These are phyloP conservation scores for Colletotrichum cordylinicola DNA, from an alignment of 2,329 filamentous ascomycete species.

Conservation along the genomic window DNA sequence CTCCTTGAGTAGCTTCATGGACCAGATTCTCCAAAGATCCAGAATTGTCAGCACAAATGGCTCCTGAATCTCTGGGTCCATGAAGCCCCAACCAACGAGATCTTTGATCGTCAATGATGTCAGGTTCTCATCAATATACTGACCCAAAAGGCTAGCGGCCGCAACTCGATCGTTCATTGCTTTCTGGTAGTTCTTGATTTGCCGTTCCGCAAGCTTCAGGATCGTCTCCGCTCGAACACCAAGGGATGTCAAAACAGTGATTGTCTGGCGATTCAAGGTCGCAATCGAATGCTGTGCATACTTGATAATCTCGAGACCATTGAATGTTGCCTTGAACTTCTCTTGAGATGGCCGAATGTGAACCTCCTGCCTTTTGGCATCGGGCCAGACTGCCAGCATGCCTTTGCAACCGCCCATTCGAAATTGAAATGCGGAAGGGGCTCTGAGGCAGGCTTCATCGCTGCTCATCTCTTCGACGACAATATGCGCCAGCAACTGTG, in stretches of 20 bases:
- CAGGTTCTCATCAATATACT: slow-evolving; percentile 85
- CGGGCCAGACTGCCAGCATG: slow-evolving; percentile 77
- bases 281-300: slow-evolving; percentile 79
- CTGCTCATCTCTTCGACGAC: slow-evolving; percentile 71
- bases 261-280: slow-evolving; percentile 88
- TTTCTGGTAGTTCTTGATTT: slow-evolving; percentile 71
- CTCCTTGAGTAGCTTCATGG: slow-evolving; percentile 87
- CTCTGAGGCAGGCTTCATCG: slow-evolving; percentile 56
- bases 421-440: slow-evolving; percentile 89
- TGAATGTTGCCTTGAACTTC: slow-evolving; percentile 79
- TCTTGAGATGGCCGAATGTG: slow-evolving; percentile 84
- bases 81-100: slow-evolving; percentile 83
- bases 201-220: slow-evolving; percentile 66
- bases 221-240: slow-evolving; percentile 75
- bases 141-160: slow-evolving; percentile 73
- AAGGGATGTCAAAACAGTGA: slow-evolving; percentile 80
- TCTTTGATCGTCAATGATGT: slow-evolving; percentile 76
- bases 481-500: slow-evolving; percentile 74
- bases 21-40: slow-evolving; percentile 87
- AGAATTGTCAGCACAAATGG: slow-evolving; percentile 84
- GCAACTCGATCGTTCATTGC: slow-evolving; percentile 71
- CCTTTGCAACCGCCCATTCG: slow-evolving; percentile 93
- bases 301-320: slow-evolving; percentile 84
- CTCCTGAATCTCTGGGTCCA: slow-evolving; percentile 64
- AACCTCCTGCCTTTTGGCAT: slow-evolving; percentile 70